These are phyloP conservation scores for Collybia sp. DNA, from an alignment of 768 basidiomycete genomes.

Conservation along the genomic window DNA sequence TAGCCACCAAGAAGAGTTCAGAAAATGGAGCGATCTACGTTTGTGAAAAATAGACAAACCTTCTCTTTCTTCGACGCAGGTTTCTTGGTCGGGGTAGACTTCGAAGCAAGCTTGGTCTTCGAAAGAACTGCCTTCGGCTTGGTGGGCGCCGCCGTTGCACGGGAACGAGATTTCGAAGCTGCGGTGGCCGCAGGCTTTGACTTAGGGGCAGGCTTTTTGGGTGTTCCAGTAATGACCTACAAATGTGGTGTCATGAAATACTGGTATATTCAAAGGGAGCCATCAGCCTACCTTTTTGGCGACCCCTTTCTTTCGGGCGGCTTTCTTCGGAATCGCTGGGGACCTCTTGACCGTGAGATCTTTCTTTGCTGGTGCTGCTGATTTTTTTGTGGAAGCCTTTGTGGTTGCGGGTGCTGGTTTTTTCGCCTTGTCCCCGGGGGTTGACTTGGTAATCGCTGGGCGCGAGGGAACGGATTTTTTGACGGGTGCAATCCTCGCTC, in stretches of 20 bases:
- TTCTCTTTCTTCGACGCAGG: conserved; percentile 18
- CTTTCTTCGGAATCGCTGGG: too few relatives aligned
- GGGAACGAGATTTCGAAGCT: conserved; percentile 20
- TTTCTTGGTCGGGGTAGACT: conserved; percentile 14
- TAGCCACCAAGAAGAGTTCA: not conserved
- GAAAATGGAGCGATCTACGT: too few relatives aligned
- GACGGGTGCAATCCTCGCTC: too few relatives aligned
- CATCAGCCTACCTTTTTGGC: conserved; percentile 52
- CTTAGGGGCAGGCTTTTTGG: conserved; percentile 31
- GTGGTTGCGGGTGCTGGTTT: not conserved
- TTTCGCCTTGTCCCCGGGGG: not conserved
- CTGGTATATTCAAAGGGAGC: not conserved
- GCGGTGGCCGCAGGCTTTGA: conserved; percentile 18
- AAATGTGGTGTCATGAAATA: not conserved
- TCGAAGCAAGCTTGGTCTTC: conserved; percentile 21
- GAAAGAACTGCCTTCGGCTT: too few relatives aligned
- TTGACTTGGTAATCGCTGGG: not conserved
- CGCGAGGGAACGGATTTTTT: too few relatives aligned
- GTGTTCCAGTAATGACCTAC: conserved; percentile 33
- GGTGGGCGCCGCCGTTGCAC: conserved; percentile 26
- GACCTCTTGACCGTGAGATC: conserved; percentile 24
- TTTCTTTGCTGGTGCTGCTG: conserved; percentile 18
- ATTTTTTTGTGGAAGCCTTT: conserved; percentile 19
- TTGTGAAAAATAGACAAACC: conserved; percentile 3
- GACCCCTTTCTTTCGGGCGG: conserved; percentile 25